Evolutionary conservation across 257 asterid genomes (phyloP), one percentile per base, ranked within the genome.

Genomic region (Solanum bulbocastanum): DNA sequence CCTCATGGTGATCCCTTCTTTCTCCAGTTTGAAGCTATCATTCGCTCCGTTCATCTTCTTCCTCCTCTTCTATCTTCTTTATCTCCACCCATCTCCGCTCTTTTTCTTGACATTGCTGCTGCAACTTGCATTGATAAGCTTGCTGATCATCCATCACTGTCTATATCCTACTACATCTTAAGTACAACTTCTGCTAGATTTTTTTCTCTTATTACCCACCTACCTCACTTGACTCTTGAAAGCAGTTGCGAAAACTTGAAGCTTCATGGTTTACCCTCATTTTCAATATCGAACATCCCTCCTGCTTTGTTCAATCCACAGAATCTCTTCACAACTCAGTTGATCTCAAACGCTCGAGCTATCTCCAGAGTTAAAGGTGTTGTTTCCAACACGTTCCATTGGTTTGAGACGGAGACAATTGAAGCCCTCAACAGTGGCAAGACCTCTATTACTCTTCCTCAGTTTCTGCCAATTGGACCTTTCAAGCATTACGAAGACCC

Each of bases 381-480:
- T 56, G 83, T 92, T 84, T 35, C 88, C 33, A 92, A 91, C 91
- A 90, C 89, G 72, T 91, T 90, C 37, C 58, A 89, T 32, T 68
- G 88, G 91, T 88, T 91, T 20, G 93, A 92, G 83, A 76, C 65
- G 30, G 94, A 92, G 84, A 90, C 90, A 37, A 86, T 91, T n/a
- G 86, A 86, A 72, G 90, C 91, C 72, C 91, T 90, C 68, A 42
- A 83, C 30, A 68, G 62, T 40, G 73, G 89, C 33, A 83, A 69
- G 23, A 69, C 69, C 86, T 66, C 33, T 5, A 84, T 72, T 5
- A 68, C 60, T 76, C 90, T 75, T 62, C 91, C 91, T 30, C 88
- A 83, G 86, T 91, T 62, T 89, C 89, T 85, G 32, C 92, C 93
- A 13, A 42, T 91, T n/a, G 93, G 94, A 14, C 94, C 92, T 36